Evolutionary conservation across 768 basidiomycete genomes (phyloP).

Genomic region (Russula griseocarnosa): DNA sequence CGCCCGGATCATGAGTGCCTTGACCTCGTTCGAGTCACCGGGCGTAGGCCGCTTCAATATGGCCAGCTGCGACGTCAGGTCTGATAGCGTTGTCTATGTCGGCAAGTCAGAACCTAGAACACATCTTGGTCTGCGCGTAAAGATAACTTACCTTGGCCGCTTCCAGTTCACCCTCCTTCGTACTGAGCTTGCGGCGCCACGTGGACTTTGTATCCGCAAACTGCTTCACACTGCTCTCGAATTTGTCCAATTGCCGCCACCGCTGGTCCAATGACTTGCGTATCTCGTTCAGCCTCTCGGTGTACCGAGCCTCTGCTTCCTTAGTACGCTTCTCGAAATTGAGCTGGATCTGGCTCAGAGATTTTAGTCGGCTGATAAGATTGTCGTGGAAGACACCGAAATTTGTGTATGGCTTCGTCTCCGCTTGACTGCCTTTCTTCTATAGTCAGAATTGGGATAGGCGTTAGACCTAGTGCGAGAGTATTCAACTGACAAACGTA

Average conservation of each 20-base stretch:
- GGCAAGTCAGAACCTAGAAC: neutral
- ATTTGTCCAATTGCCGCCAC: constrained; percentile 91
- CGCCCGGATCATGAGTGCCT: constrained; percentile 66
- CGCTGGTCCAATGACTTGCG: constrained; percentile 82
- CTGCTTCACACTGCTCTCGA: constrained; percentile 79
- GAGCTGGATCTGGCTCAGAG: constrained; percentile 75
- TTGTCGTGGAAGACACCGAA: constrained; percentile 94
- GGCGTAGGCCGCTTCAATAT: constrained; percentile 55
- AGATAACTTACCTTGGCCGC: constrained; percentile 61
- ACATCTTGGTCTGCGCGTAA: constrained; percentile 1
- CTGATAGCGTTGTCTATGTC: constrained; percentile 62
- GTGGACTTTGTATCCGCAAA: constrained; percentile 74
- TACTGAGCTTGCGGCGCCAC: constrained; percentile 78
- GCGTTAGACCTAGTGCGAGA: neutral
- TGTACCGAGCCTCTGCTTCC: constrained; percentile 68
- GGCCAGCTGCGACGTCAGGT: constrained; percentile 67
- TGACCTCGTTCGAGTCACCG: constrained; percentile 64
- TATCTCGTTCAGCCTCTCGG: constrained; percentile 72
- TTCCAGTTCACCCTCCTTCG: constrained; percentile 88
- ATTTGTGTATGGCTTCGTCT: constrained; percentile 91
- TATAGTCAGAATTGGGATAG: constrained; percentile 31
- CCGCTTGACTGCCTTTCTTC: constrained; percentile 73
- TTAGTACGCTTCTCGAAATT: constrained; percentile 85
- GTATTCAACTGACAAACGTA: constrained; percentile 38
- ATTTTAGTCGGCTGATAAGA: constrained; percentile 80